Conservation (phyloP, 2,329 filamentous ascomycete genomes). For the Trichoderma sp. region DNA sequence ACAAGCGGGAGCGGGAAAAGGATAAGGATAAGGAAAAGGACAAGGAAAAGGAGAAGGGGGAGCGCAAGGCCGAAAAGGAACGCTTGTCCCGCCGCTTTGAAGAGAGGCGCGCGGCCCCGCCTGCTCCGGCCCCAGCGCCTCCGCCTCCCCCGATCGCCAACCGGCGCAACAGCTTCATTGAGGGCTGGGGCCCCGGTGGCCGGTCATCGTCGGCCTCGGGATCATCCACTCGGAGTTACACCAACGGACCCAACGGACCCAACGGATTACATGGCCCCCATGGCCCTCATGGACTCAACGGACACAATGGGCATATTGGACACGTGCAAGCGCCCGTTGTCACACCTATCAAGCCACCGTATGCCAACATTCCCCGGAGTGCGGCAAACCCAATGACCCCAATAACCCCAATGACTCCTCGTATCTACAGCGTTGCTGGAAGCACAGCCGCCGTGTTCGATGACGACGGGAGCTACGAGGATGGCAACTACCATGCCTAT, state of each 20-base stretch:
- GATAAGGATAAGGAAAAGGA: slow-evolving; percentile 25
- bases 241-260: slow-evolving; percentile 26
- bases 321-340: slow-evolving; percentile 29
- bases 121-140: neutral
- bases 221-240: slow-evolving; percentile 32
- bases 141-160: slow-evolving; percentile 25
- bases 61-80: slow-evolving; percentile 38
- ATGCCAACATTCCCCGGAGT: slow-evolving; percentile 36
- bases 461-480: slow-evolving; percentile 33
- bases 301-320: slow-evolving; percentile 30
- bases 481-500: slow-evolving; percentile 40
- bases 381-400: slow-evolving; percentile 17
- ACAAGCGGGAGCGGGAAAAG: slow-evolving; percentile 33
- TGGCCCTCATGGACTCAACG: slow-evolving; percentile 28
- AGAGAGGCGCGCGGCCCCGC: slow-evolving; percentile 31
- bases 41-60: slow-evolving; percentile 34
- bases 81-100: slow-evolving; percentile 43
- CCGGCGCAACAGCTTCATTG: slow-evolving; percentile 39
- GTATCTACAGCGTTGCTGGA: slow-evolving; percentile 32
- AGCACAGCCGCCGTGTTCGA: slow-evolving; percentile 23
- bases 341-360: slow-evolving; percentile 29
- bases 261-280: slow-evolving; percentile 4
- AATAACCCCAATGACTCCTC: slow-evolving; percentile 15
- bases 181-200: slow-evolving; percentile 37
- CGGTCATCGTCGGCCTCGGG: slow-evolving; percentile 33